Evolutionary conservation across 257 asterid species (phyloP).

Genomic region (Salvia rosmarinus): DNA sequence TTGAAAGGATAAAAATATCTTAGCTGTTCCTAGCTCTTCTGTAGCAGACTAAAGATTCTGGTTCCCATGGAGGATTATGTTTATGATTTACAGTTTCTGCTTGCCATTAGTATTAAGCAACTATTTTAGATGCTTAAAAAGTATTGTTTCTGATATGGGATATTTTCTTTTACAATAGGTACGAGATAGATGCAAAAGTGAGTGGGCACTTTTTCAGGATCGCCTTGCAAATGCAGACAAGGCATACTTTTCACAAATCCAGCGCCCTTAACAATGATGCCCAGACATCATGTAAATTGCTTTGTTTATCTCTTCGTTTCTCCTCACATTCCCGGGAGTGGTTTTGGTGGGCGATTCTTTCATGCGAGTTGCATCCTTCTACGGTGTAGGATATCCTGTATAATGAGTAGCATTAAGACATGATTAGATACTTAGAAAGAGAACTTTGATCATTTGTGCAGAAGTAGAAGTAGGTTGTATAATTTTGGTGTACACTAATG

Average conservation of each 20-base stretch:
- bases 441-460: constrained; percentile 36
- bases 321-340: constrained; percentile 25
- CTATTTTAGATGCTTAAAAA: not conserved
- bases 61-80: constrained; percentile 21
- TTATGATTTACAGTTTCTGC: not conserved
- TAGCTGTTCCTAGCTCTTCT: too few relatives aligned
- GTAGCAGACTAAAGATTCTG: not conserved
- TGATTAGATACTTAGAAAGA: constrained; percentile 21
- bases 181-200: constrained; percentile 88
- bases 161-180: constrained; percentile 50
- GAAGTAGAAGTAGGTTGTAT: constrained; percentile 38
- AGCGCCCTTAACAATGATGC: constrained; percentile 44
- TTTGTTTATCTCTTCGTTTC: constrained; percentile 9
- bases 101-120: not conserved
- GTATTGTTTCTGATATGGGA: constrained; percentile 30
- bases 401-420: constrained; percentile 32
- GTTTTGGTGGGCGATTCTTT: constrained; percentile 35
- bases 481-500: constrained; percentile 32
- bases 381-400: constrained; percentile 33
- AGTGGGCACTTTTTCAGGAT: constrained; percentile 96
- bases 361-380: constrained; percentile 24
- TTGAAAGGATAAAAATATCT: too few relatives aligned
- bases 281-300: constrained; percentile 42
- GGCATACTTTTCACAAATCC: constrained; percentile 62
- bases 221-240: constrained; percentile 91